Conservation (phyloP, 140 eudicot species). For the Stevia rebaudiana region DNA sequence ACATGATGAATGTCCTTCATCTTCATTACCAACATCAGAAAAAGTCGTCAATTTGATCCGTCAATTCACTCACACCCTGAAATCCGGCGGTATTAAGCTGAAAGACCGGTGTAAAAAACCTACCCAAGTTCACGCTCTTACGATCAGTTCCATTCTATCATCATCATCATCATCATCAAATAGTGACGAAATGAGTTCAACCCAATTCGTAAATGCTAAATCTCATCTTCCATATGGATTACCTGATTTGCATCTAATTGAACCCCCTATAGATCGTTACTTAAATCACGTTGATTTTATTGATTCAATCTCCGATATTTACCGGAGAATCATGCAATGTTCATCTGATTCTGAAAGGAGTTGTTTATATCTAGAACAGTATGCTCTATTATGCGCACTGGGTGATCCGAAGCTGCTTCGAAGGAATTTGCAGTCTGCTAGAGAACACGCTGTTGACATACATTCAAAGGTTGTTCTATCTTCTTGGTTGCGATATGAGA, state of each 20-base stretch:
- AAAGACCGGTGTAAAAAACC: conserved; percentile 58
- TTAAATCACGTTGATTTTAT: conserved; percentile 47
- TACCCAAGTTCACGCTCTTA: conserved; percentile 67
- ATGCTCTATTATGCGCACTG: conserved; percentile 41
- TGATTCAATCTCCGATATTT: conserved; percentile 42
- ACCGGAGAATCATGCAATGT: conserved; percentile 29
- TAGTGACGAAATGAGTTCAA: conserved; percentile 17
- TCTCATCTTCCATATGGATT: conserved; percentile 46
- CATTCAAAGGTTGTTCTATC: conserved; percentile 62
- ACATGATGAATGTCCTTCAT: conserved; percentile 23
- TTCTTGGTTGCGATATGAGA: conserved; percentile 71
- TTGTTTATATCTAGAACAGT: conserved; percentile 50
- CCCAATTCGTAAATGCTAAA: conserved; percentile 14
- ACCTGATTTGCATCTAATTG: conserved; percentile 40
- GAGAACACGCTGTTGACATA: conserved; percentile 55
- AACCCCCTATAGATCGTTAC: conserved; percentile 42
- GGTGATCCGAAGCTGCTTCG: conserved; percentile 64
- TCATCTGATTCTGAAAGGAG: conserved; percentile 15
- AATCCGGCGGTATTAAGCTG: conserved; percentile 42
- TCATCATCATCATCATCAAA: conserved; percentile 28
- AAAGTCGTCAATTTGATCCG: conserved; percentile 39
- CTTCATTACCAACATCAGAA: conserved; percentile 15
- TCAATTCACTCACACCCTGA: conserved; percentile 35
- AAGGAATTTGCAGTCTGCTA: conserved; percentile 54
- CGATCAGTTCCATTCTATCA: conserved; percentile 49